phyloP scores from a whole-genome alignment of 2,329 filamentous ascomycete genomes.

The Fusarium neocosmosporiellum region DNA sequence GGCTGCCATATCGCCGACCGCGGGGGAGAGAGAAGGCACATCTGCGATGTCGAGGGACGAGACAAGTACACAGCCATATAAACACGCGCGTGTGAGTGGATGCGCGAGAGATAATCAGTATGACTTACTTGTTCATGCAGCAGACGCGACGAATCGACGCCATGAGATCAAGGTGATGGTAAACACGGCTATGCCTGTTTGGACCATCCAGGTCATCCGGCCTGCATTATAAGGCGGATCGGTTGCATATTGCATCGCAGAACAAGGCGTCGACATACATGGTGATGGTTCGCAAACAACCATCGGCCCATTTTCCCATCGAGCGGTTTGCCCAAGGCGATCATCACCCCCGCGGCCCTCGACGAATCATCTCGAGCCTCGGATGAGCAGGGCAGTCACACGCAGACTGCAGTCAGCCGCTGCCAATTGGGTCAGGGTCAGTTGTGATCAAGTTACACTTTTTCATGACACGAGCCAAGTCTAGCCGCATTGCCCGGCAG shows the following conservation, averaged over 20 bases:
- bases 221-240: background rate
- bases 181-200: constrained; percentile 33
- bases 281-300: constrained; percentile 31
- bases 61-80: background rate
- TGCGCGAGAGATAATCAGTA: constrained; percentile 5
- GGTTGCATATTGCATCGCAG: background rate
- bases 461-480: background rate
- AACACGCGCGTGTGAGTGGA: background rate
- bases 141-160: constrained; percentile 10
- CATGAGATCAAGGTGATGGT: constrained; percentile 3
- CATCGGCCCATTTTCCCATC: background rate
- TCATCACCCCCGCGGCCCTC: constrained; percentile 12
- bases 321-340: constrained; percentile 18
- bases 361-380: background rate
- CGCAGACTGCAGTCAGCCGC: background rate
- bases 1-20: constrained; percentile 3
- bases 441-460: background rate
- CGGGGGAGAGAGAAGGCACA: background rate
- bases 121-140: constrained; percentile 32
- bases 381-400: background rate
- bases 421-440: background rate
- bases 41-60: background rate
- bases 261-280: constrained; percentile 25
- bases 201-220: constrained; percentile 19
- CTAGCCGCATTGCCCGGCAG: background rate